A percentile compares a stretch with the other conserved stretches of the same genome.
phyloP scores from a whole-genome alignment of 2,329 filamentous ascomycete genomes.

The Teratosphaeria nubilosa region DNA sequence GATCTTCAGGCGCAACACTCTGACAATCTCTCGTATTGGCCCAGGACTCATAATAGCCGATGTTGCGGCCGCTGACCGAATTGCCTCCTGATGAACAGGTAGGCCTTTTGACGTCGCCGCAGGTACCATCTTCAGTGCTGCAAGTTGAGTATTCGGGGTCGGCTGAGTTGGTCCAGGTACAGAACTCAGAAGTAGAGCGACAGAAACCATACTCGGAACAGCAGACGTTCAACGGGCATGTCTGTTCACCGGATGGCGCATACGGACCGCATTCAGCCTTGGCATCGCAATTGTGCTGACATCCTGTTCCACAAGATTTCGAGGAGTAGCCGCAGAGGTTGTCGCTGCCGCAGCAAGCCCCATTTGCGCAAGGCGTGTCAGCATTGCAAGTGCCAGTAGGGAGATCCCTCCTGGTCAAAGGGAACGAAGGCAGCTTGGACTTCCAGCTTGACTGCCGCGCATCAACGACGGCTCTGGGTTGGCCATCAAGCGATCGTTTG shows the following conservation, averaged over 20 bases:
- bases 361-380: no score
- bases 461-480: no score
- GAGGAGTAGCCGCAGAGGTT: neutral
- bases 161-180: no score
- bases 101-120: no score
- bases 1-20: neutral
- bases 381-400: no score
- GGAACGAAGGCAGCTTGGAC: no score
- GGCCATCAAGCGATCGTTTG: no score
- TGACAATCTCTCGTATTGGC: neutral
- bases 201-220: neutral
- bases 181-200: no score
- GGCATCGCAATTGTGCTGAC: neutral
- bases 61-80: neutral
- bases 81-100: slow-evolving; percentile 1
- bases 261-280: neutral
- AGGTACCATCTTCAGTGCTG: no score
- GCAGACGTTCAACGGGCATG: neutral
- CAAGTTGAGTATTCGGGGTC: no score
- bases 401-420: no score
- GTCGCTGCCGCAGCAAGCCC: neutral
- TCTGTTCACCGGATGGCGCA: slow-evolving; percentile 3
- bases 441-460: no score
- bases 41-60: neutral
- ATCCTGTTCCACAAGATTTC: neutral